Percentiles rank a stretch among this genome's conserved stretches.
Conservation (phyloP, 1,139 yeast species). For the Schizosaccharomyces versatilis region DNA sequence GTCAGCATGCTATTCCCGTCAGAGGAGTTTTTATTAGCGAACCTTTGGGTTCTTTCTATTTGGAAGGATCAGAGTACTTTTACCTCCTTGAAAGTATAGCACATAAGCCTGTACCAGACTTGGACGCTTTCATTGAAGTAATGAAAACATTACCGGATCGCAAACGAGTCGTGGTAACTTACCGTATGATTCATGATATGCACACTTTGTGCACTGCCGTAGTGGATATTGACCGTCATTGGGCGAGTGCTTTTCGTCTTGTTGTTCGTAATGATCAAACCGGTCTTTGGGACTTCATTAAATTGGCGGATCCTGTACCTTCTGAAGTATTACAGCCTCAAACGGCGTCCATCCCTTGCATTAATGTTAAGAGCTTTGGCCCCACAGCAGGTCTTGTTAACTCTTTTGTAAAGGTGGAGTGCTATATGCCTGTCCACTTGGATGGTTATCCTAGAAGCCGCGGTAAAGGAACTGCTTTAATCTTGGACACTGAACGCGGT, state of each 20-base stretch:
- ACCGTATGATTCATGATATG: slow-evolving; percentile 60
- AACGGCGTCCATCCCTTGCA: slow-evolving; percentile 47
- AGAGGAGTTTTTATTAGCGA: slow-evolving; percentile 62
- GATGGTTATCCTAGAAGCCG: slow-evolving; percentile 48
- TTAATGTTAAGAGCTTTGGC: slow-evolving; percentile 33
- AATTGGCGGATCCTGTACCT: slow-evolving; percentile 44
- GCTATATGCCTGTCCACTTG: slow-evolving; percentile 42
- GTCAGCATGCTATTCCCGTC: slow-evolving; percentile 64
- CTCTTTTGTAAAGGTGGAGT: slow-evolving; percentile 47
- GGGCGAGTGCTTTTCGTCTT: slow-evolving; percentile 50
- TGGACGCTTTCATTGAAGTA: slow-evolving; percentile 56
- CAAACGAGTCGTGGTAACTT: slow-evolving; percentile 45
- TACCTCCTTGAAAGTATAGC: slow-evolving; percentile 67
- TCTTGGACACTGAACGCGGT: slow-evolving; percentile 60
- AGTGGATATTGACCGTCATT: slow-evolving; percentile 59
- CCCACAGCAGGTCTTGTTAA: slow-evolving; percentile 34
- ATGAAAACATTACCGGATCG: slow-evolving; percentile 61
- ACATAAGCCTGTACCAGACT: slow-evolving; percentile 46
- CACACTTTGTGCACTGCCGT: slow-evolving; percentile 45
- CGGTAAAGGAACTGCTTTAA: slow-evolving; percentile 51
- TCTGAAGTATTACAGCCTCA: slow-evolving; percentile 29
- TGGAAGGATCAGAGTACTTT: slow-evolving; percentile 29
- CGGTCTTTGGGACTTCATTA: slow-evolving; percentile 71
- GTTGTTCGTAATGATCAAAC: slow-evolving; percentile 60
- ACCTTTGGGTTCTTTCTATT: slow-evolving; percentile 56